Conservation (phyloP, 2,329 filamentous ascomycete species). For the Aureobasidium sp. region DNA sequence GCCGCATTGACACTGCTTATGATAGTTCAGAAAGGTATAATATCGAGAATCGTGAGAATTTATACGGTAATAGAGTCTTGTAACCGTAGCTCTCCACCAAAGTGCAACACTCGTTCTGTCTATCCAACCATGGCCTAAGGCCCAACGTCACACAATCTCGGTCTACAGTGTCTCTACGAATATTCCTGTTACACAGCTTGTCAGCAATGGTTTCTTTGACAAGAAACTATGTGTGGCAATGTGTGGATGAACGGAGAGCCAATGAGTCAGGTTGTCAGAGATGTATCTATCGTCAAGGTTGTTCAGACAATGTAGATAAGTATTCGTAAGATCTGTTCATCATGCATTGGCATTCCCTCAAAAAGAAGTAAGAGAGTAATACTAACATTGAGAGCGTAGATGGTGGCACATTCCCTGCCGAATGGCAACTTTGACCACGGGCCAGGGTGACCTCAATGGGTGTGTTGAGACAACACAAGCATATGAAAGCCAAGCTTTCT, state of each 20-base stretch:
- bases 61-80: no score
- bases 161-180: neutral
- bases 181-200: neutral
- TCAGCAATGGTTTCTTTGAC: neutral
- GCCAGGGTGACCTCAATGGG: neutral
- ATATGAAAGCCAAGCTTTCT: neutral
- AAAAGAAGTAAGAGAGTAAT: slow-evolving; percentile 12
- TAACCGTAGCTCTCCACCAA: no score
- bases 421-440: neutral
- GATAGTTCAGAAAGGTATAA: no score
- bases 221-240: neutral
- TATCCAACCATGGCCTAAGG: neutral
- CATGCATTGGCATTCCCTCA: slow-evolving; percentile 48
- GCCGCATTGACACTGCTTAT: no score
- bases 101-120: neutral
- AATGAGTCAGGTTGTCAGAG: slow-evolving; percentile 79
- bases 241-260: slow-evolving; percentile 18
- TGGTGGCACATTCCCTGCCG: neutral
- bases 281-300: slow-evolving; percentile 58
- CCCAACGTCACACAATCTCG: neutral
- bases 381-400: neutral
- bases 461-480: neutral
- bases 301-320: slow-evolving; percentile 99
- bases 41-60: no score
- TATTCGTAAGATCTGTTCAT: slow-evolving; percentile 77